Percentiles rank a stretch among this genome's conserved stretches.
Conservation (phyloP, 768 basidiomycete genomes). For the Sarcodon aspratus region DNA sequence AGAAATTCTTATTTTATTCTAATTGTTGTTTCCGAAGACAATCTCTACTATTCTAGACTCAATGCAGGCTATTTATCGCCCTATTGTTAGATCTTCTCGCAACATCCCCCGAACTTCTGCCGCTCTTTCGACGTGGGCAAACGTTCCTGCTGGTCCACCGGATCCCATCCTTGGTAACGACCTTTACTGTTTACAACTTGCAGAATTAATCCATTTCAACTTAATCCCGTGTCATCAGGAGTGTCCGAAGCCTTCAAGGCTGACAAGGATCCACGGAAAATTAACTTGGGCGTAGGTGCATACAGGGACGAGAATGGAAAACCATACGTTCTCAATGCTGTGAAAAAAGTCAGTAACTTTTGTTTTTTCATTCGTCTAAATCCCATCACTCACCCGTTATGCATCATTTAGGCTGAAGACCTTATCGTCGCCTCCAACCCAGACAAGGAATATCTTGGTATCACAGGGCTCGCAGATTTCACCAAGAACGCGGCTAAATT, state of each 20-base stretch:
- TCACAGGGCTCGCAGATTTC: slow-evolving; percentile 83
- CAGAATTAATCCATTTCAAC: slow-evolving; percentile 1
- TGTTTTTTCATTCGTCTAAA: background rate
- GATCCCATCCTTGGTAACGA: slow-evolving; percentile 82
- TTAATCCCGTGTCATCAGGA: slow-evolving; percentile 28
- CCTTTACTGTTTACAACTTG: background rate
- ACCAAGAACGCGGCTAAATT: slow-evolving; percentile 80
- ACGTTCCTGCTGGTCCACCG: slow-evolving; percentile 80
- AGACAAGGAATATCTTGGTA: slow-evolving; percentile 96
- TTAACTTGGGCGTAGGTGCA: slow-evolving; percentile 96
- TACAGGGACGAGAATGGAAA: slow-evolving; percentile 93
- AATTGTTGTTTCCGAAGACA: slow-evolving; percentile 12
- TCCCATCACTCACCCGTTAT: background rate
- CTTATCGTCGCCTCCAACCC: slow-evolving; percentile 47
- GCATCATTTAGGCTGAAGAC: slow-evolving; percentile 56
- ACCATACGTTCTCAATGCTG: slow-evolving; percentile 84
- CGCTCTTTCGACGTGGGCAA: slow-evolving; percentile 64
- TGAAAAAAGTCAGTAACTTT: slow-evolving; percentile 55
- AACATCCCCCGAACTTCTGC: slow-evolving; percentile 25
- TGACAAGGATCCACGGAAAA: slow-evolving; percentile 84
- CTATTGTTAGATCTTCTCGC: slow-evolving; percentile 39
- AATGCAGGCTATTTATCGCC: slow-evolving; percentile 30
- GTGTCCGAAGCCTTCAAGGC: slow-evolving; percentile 96
- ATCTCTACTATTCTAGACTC: no score
- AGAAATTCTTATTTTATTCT: slow-evolving; percentile 13